phyloP scores from a whole-genome alignment of 1,284 basidiomycete species.

The Singerocomus rubriflavus region DNA sequence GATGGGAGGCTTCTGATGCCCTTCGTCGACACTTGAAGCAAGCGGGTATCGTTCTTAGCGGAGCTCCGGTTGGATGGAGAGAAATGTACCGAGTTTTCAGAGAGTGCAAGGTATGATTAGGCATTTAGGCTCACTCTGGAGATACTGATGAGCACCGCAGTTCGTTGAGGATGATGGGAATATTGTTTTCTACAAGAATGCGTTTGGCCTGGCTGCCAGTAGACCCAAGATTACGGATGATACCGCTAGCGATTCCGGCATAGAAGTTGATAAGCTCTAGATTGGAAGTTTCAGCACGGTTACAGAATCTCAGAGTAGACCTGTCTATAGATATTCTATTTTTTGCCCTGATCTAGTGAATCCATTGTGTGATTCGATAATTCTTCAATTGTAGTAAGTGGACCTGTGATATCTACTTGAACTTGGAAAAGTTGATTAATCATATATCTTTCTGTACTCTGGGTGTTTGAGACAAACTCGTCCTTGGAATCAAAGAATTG shows the following conservation, averaged over 20 bases:
- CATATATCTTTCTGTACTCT: too few species aligned
- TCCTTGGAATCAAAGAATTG: too few species aligned
- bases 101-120: conserved; percentile 61
- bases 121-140: background rate
- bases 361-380: background rate
- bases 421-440: too few species aligned
- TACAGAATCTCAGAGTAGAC: background rate
- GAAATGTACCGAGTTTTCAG: conserved; percentile 73
- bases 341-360: background rate
- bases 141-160: conserved; percentile 35
- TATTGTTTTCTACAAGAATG: conserved; percentile 91
- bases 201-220: conserved; percentile 70
- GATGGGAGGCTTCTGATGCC: conserved; percentile 90
- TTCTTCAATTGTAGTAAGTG: background rate
- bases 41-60: conserved; percentile 58
- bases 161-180: conserved; percentile 93
- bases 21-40: conserved; percentile 78
- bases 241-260: conserved; percentile 79
- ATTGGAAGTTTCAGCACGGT: conserved; percentile 5
- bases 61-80: conserved; percentile 72
- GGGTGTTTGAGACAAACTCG: background rate
- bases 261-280: conserved; percentile 60
- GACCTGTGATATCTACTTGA: background rate
- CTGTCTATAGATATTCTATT: conserved; percentile 12
- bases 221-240: conserved; percentile 62